These are phyloP conservation scores for Acanthamoeba sp. DNA, from an alignment of 208 protist genomes.

Conservation along the genomic window DNA sequence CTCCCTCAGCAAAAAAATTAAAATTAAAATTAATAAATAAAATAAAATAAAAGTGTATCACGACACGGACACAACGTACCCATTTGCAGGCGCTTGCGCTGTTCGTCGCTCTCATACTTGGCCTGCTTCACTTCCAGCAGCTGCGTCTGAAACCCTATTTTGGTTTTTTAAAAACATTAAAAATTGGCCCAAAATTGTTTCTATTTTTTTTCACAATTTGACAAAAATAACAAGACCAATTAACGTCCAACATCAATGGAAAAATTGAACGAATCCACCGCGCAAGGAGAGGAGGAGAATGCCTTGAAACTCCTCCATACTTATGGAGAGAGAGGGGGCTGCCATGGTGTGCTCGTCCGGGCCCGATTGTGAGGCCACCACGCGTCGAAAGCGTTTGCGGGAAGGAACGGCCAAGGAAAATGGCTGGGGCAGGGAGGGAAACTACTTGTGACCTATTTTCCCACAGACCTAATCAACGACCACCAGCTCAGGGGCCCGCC, in stretches of 20 bases:
- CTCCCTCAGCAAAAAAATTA: background rate
- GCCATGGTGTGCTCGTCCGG: background rate
- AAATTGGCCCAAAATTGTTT: too few species aligned
- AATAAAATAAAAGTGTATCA: background rate
- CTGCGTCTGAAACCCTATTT: constrained; percentile 32
- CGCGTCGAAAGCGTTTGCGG: too few species aligned
- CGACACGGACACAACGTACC: background rate
- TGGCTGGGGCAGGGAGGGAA: too few species aligned
- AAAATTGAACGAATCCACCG: background rate
- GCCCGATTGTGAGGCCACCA: background rate
- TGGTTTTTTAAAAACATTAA: background rate
- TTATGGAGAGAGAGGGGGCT: constrained; percentile 28
- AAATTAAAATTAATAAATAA: background rate
- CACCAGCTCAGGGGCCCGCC: too few species aligned
- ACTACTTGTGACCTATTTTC: too few species aligned
- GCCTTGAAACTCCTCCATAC: constrained; percentile 67
- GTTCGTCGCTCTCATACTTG: constrained; percentile 44
- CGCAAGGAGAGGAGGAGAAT: background rate
- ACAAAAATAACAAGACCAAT: background rate
- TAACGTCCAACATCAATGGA: background rate
- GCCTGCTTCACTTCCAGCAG: constrained; percentile 46
- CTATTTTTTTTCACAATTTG: too few species aligned
- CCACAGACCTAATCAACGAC: too few species aligned
- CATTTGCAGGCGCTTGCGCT: constrained; percentile 20
- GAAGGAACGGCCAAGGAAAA: too few species aligned